Percentiles rank a stretch among this genome's conserved stretches.
phyloP scores from a whole-genome alignment of 116 monocot genomes.

The Iris pallida region DNA sequence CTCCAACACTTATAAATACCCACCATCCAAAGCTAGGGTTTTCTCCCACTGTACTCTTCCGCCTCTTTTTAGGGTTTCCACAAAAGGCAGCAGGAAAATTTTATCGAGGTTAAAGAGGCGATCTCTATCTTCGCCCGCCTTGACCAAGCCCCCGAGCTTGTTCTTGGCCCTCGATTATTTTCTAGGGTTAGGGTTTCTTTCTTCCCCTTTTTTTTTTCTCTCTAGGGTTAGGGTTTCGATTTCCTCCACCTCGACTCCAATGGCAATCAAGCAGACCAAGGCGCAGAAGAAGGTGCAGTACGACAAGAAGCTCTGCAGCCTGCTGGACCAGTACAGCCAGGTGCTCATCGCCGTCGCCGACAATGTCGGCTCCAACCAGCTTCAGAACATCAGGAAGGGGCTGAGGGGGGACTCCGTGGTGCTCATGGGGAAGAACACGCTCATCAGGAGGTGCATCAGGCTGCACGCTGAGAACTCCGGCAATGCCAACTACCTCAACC shows the following conservation, averaged over 20 bases:
- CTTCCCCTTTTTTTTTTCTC: too few relatives aligned
- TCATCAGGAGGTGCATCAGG: slow-evolving; percentile 19
- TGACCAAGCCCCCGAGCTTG: slow-evolving; percentile 18
- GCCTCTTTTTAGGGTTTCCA: too few relatives aligned
- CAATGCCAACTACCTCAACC: slow-evolving; percentile 18
- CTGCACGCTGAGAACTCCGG: slow-evolving; percentile 14
- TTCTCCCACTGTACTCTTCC: too few relatives aligned
- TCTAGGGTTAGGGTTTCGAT: too few relatives aligned
- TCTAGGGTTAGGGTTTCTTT: background rate
- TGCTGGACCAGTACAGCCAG: slow-evolving; percentile 51
- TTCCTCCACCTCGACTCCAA: background rate
- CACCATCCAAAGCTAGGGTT: too few relatives aligned
- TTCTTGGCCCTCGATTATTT: slow-evolving; percentile 17
- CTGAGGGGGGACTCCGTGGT: slow-evolving; percentile 55
- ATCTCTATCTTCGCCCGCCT: slow-evolving; percentile 16
- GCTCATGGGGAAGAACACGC: slow-evolving; percentile 46
- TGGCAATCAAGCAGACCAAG: slow-evolving; percentile 38
- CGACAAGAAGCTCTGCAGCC: slow-evolving; percentile 44
- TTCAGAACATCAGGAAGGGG: slow-evolving; percentile 33
- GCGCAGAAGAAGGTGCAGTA: slow-evolving; percentile 45
- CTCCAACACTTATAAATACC: too few relatives aligned
- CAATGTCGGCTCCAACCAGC: slow-evolving; percentile 61
- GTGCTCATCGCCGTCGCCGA: slow-evolving; percentile 49
- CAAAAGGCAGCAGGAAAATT: too few relatives aligned
- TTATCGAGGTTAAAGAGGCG: slow-evolving; percentile 27